Evolutionary conservation across 441 rosid genomes (phyloP).

Genomic region (Syzygium syzygioides): DNA sequence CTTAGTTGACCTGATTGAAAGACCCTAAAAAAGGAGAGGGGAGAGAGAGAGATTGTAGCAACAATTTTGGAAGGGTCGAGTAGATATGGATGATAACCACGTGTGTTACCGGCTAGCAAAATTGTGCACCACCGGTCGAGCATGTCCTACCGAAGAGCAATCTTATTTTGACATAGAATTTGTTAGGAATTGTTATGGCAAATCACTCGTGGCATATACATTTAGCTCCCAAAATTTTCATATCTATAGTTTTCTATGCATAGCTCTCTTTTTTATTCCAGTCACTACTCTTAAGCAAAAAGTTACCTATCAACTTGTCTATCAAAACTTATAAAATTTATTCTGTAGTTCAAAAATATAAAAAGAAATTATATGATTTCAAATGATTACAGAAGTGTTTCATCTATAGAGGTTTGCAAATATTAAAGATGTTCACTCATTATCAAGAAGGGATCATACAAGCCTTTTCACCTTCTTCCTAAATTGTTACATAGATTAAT

Average conservation of each 20-base stretch:
- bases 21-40: not conserved
- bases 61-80: not conserved
- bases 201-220: not conserved
- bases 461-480: not conserved
- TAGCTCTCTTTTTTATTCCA: not conserved
- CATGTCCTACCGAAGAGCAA: not conserved
- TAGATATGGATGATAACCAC: not conserved
- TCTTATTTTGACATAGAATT: not conserved
- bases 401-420: not conserved
- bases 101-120: not conserved
- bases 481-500: too few species aligned
- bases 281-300: not conserved
- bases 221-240: not conserved
- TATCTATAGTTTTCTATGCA: not conserved
- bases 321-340: not conserved
- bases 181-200: not conserved
- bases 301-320: not conserved
- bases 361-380: not conserved
- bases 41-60: not conserved
- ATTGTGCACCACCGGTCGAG: rapidly evolving
- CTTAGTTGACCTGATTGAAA: not conserved
- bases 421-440: not conserved
- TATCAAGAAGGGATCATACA: not conserved
- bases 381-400: not conserved
- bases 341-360: not conserved